These are phyloP conservation scores for Dittrichia graveolens DNA, from an alignment of 129 eudicot genomes.

Conservation along the genomic window DNA sequence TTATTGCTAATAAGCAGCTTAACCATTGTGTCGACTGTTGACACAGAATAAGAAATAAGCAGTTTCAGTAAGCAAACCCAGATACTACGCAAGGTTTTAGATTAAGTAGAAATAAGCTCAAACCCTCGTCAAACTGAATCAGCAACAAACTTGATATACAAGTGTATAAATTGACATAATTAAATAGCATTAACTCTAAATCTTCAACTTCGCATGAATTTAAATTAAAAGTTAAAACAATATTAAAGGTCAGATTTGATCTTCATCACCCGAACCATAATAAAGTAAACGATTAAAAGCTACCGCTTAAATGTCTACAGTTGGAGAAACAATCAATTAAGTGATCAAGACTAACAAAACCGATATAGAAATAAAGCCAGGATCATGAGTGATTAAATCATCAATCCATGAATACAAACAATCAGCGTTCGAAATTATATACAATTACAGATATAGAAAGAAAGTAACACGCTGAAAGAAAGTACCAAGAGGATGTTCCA, in stretches of 20 bases:
- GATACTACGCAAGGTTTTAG: neutral
- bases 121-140: too few relatives aligned
- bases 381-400: neutral
- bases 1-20: too few relatives aligned
- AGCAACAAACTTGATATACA: too few relatives aligned
- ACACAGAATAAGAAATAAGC: neutral
- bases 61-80: neutral
- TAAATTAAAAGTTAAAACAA: neutral
- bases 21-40: too few relatives aligned
- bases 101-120: neutral
- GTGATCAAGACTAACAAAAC: neutral
- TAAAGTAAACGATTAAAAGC: neutral
- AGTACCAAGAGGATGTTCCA: constrained; percentile 82
- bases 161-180: neutral
- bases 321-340: neutral
- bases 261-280: neutral
- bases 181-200: neutral
- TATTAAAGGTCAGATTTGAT: neutral
- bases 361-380: neutral
- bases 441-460: neutral
- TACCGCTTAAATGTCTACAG: neutral
- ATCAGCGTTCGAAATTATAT: neutral
- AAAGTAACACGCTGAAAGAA: neutral
- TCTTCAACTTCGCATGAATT: neutral
- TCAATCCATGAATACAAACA: neutral